Evolutionary conservation across 106 monocot genomes (phyloP).

Genomic region (Triglochin maritima): DNA sequence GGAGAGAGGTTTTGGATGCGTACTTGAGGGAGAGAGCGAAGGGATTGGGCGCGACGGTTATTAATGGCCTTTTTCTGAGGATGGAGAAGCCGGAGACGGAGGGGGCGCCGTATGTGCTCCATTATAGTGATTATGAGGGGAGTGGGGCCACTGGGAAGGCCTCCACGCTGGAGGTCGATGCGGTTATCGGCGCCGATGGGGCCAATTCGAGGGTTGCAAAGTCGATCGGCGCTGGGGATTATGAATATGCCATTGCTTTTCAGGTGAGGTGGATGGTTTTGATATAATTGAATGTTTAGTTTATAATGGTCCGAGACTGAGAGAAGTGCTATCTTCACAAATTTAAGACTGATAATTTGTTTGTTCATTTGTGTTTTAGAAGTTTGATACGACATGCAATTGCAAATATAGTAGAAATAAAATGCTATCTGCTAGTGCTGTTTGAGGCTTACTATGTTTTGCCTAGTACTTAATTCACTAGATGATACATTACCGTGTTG

Average conservation of each 20-base stretch:
- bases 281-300: no score
- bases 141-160: neutral
- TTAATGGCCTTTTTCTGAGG: slow-evolving; percentile 34
- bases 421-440: no score
- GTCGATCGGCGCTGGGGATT: slow-evolving; percentile 84
- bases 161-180: slow-evolving; percentile 16
- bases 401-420: no score
- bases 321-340: no score
- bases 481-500: no score
- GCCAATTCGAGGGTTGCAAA: slow-evolving; percentile 88
- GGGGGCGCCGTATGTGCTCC: slow-evolving; percentile 11
- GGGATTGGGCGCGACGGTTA: slow-evolving; percentile 43
- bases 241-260: slow-evolving; percentile 48
- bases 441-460: no score
- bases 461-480: no score
- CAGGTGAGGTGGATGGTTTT: slow-evolving; percentile 1
- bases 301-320: no score
- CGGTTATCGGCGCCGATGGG: slow-evolving; percentile 72
- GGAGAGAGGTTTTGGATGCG: slow-evolving; percentile 83
- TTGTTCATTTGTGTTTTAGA: no score
- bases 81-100: slow-evolving; percentile 11
- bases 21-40: slow-evolving; percentile 55
- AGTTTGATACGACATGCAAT: no score
- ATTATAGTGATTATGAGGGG: slow-evolving; percentile 18
- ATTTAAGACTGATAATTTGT: no score